A percentile compares a stretch with the other conserved stretches of the same genome.
Evolutionary conservation across 1,284 basidiomycete genomes (phyloP).

Genomic region (Xanthoconium separans): DNA sequence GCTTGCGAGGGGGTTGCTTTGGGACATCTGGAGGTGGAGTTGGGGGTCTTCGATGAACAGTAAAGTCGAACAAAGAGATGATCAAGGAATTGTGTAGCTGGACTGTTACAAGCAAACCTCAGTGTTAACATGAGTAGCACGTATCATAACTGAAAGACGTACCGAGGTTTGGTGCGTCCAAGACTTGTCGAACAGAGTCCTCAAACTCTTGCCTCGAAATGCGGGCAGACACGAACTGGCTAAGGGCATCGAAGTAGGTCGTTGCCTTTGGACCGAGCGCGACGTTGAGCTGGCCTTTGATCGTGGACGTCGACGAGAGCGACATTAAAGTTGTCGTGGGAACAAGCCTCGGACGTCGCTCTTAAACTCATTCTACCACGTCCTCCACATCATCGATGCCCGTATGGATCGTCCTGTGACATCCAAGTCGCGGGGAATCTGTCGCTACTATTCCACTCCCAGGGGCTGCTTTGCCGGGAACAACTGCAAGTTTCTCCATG

Average conservation of each 20-base stretch:
- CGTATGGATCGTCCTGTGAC: slow-evolving; percentile 52
- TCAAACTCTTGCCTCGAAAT: slow-evolving; percentile 77
- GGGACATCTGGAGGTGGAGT: slow-evolving; percentile 59
- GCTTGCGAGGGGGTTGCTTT: slow-evolving; percentile 67
- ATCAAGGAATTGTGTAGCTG: slow-evolving; percentile 80
- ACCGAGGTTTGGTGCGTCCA: slow-evolving; percentile 66
- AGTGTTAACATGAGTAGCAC: slow-evolving; percentile 3
- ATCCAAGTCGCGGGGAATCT: slow-evolving; percentile 62
- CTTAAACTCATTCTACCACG: slow-evolving; percentile 1
- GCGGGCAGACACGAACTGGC: slow-evolving; percentile 63
- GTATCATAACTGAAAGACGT: slow-evolving; percentile 16
- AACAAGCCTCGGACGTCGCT: slow-evolving; percentile 7
- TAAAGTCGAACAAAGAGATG: slow-evolving; percentile 77
- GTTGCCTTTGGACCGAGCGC: slow-evolving; percentile 61
- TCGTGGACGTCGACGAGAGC: slow-evolving; percentile 69
- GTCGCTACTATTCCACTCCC: slow-evolving; percentile 55
- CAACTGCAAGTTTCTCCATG: slow-evolving; percentile 74
- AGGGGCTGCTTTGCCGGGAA: slow-evolving; percentile 67
- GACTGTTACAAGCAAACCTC: slow-evolving; percentile 39
- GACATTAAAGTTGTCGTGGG: slow-evolving; percentile 50
- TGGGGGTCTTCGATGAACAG: slow-evolving; percentile 62
- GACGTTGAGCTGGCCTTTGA: slow-evolving; percentile 63
- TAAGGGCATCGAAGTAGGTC: slow-evolving; percentile 61
- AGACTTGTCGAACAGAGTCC: slow-evolving; percentile 58
- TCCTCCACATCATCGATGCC: slow-evolving; percentile 21